A percentile compares a stretch with the other conserved stretches of the same genome.
Evolutionary conservation across 2,329 filamentous ascomycete species (phyloP).

Genomic region (Huntiella moniliformis): DNA sequence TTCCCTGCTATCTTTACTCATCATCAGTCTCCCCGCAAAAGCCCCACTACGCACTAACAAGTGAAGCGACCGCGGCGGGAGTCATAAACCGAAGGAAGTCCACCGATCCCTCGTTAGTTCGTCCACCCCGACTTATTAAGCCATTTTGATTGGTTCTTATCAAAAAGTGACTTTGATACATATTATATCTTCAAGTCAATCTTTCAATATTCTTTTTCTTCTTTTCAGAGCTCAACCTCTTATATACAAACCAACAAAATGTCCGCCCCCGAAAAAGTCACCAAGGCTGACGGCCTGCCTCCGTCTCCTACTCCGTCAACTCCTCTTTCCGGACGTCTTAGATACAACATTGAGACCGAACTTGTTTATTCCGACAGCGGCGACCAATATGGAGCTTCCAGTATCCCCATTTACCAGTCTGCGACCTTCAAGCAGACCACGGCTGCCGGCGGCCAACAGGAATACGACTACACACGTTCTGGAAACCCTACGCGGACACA

Average conservation of each 20-base stretch:
- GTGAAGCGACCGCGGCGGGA: no score
- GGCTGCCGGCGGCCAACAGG: constrained; percentile 54
- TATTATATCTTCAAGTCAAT: no score
- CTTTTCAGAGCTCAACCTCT: constrained; percentile 1
- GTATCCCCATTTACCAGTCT: constrained; percentile 93
- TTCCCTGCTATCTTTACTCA: no score
- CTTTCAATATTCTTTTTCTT: background rate
- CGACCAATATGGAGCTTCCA: constrained; percentile 94
- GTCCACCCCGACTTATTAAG: no score
- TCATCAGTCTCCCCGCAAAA: no score
- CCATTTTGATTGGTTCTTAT: no score
- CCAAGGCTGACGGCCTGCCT: constrained; percentile 48
- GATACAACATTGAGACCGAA: constrained; percentile 89
- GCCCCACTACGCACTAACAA: no score
- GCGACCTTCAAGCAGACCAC: constrained; percentile 94
- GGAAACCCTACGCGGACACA: constrained; percentile 94
- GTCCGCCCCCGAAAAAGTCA: constrained; percentile 18
- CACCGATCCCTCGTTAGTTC: no score
- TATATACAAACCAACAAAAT: background rate
- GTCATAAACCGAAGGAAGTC: no score
- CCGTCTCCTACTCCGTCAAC: constrained; percentile 87
- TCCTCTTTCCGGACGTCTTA: constrained; percentile 58
- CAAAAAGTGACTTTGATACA: no score
- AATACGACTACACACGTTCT: constrained; percentile 97
- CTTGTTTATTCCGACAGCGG: constrained; percentile 89